phyloP scores from a whole-genome alignment of 2,329 filamentous ascomycete genomes.

The Talaromyces islandicus region DNA sequence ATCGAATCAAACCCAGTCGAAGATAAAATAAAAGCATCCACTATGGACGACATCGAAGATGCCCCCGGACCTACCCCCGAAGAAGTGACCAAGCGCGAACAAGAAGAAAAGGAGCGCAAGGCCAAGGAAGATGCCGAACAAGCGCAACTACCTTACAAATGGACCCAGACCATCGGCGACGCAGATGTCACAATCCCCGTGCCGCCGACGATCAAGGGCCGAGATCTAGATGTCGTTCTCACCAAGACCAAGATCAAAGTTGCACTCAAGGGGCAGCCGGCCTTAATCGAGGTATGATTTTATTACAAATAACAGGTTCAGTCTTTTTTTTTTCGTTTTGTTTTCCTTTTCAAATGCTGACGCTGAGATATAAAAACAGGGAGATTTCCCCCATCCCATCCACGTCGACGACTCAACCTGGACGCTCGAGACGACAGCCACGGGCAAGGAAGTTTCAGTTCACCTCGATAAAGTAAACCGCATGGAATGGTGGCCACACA shows the following conservation, averaged over 20 bases:
- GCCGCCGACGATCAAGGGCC: constrained; percentile 75
- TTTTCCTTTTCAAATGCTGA: not conserved
- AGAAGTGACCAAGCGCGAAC: constrained; percentile 44
- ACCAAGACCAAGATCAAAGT: constrained; percentile 73
- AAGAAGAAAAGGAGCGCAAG: constrained; percentile 52
- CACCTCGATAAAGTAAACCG: constrained; percentile 95
- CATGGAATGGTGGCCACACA: constrained; percentile 97
- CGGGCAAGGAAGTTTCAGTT: constrained; percentile 69
- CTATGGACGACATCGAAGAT: constrained; percentile 22
- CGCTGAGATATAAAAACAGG: constrained; percentile 48
- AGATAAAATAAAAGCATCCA: not conserved
- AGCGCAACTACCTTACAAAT: constrained; percentile 89
- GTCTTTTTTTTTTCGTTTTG: not conserved
- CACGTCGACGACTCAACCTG: constrained; percentile 84
- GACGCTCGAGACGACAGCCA: constrained; percentile 69
- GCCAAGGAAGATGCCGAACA: constrained; percentile 82
- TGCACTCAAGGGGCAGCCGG: constrained; percentile 80
- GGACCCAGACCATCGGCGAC: constrained; percentile 88
- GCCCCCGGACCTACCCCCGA: constrained; percentile 20
- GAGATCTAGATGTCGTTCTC: constrained; percentile 76
- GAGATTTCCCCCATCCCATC: constrained; percentile 75
- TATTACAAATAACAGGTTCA: not conserved
- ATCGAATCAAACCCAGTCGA: no score
- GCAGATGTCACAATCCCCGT: constrained; percentile 74
- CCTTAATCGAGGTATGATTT: constrained; percentile 68